Evolutionary conservation across 148 eudicot genomes (phyloP), one percentile per base, ranked within the genome.

Genomic region (Rhododendron williamsianum): DNA sequence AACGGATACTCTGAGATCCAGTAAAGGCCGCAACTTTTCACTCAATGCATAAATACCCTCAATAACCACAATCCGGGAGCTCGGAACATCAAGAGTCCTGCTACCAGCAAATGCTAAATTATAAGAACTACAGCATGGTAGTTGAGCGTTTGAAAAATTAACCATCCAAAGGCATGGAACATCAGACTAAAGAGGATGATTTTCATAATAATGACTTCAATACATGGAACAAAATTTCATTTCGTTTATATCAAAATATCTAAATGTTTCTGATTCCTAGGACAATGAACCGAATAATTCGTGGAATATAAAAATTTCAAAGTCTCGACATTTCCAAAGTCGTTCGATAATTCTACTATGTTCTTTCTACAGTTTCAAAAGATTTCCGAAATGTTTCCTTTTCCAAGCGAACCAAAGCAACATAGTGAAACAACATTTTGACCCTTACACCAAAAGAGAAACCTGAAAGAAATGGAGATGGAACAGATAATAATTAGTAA

Each of bases 31-130:
- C 81, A 96, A 79, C 72, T 94, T 92, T 85, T 95, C 99, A 86
- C 97, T 95, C 91, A 96, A 89, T 88, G 99, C 99, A 91, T 96
- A 96, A 82, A 96, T 96, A 25, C 99, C 99, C 89, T 96, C 98
- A 84, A 96, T 91, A 88, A 96, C 92, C 85, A 96, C 96, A 87
- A 96, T 95, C 46, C 97, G 97, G 60, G 99, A 96, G 90, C 91
- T 89, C 45, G 98, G 99, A 69, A 90, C 94, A 91, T 95, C 98
- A 85, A 96, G 89, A 85, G 93, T 95, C 92, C 99, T 96, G 94
- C 82, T 84, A 83, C 81, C 51, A 89, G 33, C 71, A 87, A 58
- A 81, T 84, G 78, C 27, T 48, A 33, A 82, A 18, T 78, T 84
- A 30, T 23, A 49, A 60, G 35, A 48, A 46, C 52, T 36, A 63